phyloP scores from a whole-genome alignment of 176 grass and related monocot genomes.

The Oryza glaberrima region DNA sequence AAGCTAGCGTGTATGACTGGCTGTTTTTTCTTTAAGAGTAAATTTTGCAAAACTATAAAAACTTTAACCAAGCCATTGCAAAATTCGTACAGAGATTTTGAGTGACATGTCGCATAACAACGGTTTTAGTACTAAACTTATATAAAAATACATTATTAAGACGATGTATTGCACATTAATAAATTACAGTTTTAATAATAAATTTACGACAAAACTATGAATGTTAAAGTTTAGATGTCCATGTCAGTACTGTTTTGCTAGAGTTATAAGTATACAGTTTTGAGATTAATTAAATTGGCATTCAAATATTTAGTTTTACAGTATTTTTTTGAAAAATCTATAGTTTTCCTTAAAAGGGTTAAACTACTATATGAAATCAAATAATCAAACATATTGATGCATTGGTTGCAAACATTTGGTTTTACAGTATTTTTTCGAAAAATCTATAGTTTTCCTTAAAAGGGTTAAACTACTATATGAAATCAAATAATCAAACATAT shows the following conservation, averaged over 20 bases:
- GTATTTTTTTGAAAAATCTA: no score
- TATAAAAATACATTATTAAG: background rate
- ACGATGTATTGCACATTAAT: background rate
- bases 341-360: no score
- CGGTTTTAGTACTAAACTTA: background rate
- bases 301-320: no score
- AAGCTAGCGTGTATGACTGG: background rate
- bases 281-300: background rate
- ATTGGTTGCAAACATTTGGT: no score
- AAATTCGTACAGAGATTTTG: no score
- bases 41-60: background rate
- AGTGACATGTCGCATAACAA: background rate
- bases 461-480: no score
- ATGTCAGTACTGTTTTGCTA: background rate
- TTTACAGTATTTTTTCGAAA: no score
- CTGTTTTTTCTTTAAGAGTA: background rate
- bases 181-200: background rate
- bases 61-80: no score
- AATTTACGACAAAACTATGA: background rate
- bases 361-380: no score
- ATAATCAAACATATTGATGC: no score
- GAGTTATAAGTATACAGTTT: background rate
- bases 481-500: no score
- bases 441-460: no score
- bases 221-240: background rate